phyloP scores from a whole-genome alignment of 805 yeast genomes.

The Candida montana region DNA sequence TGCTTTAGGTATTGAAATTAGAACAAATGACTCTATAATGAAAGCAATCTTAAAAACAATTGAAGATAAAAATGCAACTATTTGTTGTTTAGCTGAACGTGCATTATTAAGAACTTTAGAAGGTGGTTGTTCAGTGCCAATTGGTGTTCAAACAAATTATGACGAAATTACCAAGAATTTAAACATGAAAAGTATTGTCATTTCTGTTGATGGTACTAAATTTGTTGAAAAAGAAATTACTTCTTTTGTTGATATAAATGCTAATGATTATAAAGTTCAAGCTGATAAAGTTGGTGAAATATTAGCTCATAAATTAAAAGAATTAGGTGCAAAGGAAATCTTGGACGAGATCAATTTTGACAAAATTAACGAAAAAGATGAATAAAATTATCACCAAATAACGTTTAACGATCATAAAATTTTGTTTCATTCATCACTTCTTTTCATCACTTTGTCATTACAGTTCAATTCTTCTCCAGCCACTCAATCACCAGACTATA shows the following conservation, averaged over 20 bases:
- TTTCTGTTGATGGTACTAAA: constrained; percentile 76
- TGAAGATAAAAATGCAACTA: constrained; percentile 59
- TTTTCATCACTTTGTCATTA: too few species aligned
- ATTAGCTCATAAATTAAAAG: constrained; percentile 62
- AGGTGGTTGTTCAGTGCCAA: constrained; percentile 98
- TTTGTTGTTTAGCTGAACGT: constrained; percentile 85
- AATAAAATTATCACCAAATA: constrained; percentile 10
- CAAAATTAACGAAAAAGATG: constrained; percentile 38
- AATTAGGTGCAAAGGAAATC: constrained; percentile 77
- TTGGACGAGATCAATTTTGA: constrained; percentile 75
- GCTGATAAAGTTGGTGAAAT: constrained; percentile 65
- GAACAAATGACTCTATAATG: constrained; percentile 59
- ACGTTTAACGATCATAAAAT: background rate
- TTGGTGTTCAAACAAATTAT: constrained; percentile 73
- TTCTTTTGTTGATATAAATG: constrained; percentile 17
- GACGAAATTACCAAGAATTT: constrained; percentile 42
- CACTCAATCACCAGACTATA: too few species aligned
- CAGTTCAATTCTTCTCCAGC: too few species aligned
- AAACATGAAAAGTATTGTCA: constrained; percentile 64
- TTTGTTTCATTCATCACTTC: too few species aligned
- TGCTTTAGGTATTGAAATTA: constrained; percentile 88
- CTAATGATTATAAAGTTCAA: constrained; percentile 43
- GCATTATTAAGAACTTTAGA: constrained; percentile 81
- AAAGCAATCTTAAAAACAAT: constrained; percentile 55
- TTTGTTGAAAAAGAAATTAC: constrained; percentile 52